Percentiles rank a stretch among this genome's conserved stretches.
Evolutionary conservation across 371 early-diverging fungal species (phyloP).

Genomic region (Enteropsectra breve): DNA sequence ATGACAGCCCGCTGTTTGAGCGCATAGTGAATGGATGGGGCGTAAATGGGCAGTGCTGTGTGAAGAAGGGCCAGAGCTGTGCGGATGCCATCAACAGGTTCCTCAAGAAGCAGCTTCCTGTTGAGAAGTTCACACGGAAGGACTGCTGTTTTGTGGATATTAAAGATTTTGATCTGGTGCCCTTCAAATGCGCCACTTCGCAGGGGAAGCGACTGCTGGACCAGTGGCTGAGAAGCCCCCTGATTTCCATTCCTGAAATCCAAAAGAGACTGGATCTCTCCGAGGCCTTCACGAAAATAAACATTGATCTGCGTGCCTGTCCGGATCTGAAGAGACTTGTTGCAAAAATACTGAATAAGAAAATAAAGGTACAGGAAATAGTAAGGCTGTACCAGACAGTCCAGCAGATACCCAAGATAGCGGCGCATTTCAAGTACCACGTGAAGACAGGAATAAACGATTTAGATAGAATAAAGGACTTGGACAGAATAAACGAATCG

Average conservation of each 20-base stretch:
- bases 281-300: conserved; percentile 39
- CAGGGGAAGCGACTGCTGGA: conserved; percentile 57
- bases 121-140: conserved; percentile 8
- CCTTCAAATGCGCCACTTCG: conserved; percentile 36
- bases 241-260: conserved; percentile 47
- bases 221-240: conserved; percentile 49
- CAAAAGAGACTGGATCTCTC: conserved; percentile 43
- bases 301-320: conserved; percentile 27
- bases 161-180: conserved; percentile 24
- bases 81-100: conserved; percentile 7
- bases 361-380: conserved; percentile 38
- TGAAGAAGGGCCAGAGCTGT: conserved; percentile 25
- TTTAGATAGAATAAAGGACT: conserved; percentile 7
- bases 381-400: conserved; percentile 44
- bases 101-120: conserved; percentile 10
- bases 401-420: conserved; percentile 24
- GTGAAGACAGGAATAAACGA: not conserved
- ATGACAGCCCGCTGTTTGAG: conserved; percentile 17
- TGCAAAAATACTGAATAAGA: conserved; percentile 33
- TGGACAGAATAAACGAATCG: conserved; percentile 1
- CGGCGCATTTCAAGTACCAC: conserved; percentile 3
- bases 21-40: conserved; percentile 18
- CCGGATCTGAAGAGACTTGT: conserved; percentile 51
- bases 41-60: conserved; percentile 22
- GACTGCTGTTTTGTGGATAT: conserved; percentile 28